Evolutionary conservation across 768 basidiomycete species (phyloP).

Genomic region (Leccinum subgranulosum): DNA sequence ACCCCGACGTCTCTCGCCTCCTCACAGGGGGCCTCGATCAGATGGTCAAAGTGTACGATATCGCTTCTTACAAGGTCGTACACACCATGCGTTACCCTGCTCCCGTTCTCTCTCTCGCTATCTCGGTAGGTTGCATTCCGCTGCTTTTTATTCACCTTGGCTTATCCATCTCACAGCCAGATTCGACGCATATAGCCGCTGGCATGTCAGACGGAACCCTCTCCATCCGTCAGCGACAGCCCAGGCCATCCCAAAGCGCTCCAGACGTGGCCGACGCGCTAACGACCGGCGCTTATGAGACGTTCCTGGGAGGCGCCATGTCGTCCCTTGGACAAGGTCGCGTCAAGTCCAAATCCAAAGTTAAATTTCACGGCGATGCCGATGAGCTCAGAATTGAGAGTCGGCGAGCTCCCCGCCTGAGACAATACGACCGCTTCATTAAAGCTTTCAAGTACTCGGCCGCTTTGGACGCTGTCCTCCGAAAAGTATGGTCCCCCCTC

Average conservation of each 20-base stretch:
- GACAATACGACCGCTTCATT: constrained; percentile 84
- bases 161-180: constrained; percentile 55
- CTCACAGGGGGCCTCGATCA: constrained; percentile 92
- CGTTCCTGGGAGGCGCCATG: constrained; percentile 56
- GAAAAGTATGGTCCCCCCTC: constrained; percentile 53
- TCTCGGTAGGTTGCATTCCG: constrained; percentile 59
- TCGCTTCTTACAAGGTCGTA: constrained; percentile 88
- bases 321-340: constrained; percentile 55
- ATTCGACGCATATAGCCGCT: constrained; percentile 93
- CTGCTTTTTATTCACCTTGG: neutral
- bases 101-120: constrained; percentile 82
- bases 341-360: constrained; percentile 47
- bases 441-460: constrained; percentile 94
- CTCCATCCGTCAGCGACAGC: constrained; percentile 89
- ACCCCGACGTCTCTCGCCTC: constrained; percentile 69
- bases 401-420: constrained; percentile 64
- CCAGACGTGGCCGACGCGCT: constrained; percentile 39
- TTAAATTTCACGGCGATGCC: constrained; percentile 51
- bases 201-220: constrained; percentile 99
- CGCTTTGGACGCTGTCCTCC: constrained; percentile 87
- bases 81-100: constrained; percentile 99
- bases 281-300: constrained; percentile 60
- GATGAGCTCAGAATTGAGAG: constrained; percentile 80
- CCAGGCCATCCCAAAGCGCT: constrained; percentile 60
- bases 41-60: constrained; percentile 98